phyloP scores from a whole-genome alignment of 75 land plant genomes.

The Selaginella tamariscina region DNA sequence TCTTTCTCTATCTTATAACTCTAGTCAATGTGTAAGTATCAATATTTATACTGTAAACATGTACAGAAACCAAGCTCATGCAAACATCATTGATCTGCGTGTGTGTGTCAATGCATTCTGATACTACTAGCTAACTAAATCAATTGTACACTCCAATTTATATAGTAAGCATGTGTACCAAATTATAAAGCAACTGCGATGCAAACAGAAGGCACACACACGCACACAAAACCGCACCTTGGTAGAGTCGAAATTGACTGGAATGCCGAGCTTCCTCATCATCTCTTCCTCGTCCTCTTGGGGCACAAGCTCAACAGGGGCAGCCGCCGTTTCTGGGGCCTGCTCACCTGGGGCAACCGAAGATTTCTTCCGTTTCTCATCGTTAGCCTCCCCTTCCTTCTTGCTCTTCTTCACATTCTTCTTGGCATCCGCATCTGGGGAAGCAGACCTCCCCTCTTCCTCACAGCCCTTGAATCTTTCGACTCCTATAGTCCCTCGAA shows the following conservation, averaged over 20 bases:
- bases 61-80: no score
- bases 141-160: no score
- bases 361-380: conserved; percentile 36
- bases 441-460: conserved; percentile 17
- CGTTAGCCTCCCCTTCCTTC: conserved; percentile 25
- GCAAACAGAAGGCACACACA: no score
- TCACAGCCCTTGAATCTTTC: conserved; percentile 18
- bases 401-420: conserved; percentile 8
- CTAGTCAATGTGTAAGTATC: not conserved
- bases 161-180: no score
- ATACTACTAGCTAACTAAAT: no score
- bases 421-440: not conserved
- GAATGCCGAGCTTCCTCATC: conserved; percentile 92
- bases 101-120: no score
- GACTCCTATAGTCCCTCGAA: conserved; percentile 29
- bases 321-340: conserved; percentile 3
- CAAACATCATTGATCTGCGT: no score
- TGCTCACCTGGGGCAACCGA: conserved; percentile 23
- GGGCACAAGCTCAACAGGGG: conserved; percentile 5
- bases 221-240: conserved; percentile 41
- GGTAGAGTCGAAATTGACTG: conserved; percentile 68
- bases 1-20: not conserved
- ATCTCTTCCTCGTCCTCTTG: conserved; percentile 48
- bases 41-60: not conserved
- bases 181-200: no score